These are phyloP conservation scores for Euphorbia pulcherrima DNA, from an alignment of 345 rosid genomes.

Conservation along the genomic window DNA sequence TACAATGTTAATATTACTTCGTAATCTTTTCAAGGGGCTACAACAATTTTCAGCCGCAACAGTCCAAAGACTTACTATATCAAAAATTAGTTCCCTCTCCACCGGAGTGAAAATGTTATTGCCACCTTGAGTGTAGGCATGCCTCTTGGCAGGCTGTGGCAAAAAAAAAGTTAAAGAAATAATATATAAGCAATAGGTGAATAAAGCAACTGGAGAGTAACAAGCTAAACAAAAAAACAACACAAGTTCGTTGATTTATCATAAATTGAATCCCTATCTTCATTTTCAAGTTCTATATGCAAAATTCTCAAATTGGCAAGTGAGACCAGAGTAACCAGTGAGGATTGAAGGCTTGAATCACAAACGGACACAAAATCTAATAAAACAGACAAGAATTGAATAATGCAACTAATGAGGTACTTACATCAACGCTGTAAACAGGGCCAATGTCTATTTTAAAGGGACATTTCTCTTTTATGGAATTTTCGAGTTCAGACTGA, in stretches of 20 bases:
- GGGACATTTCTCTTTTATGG: constrained; percentile 63
- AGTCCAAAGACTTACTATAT: constrained; percentile 54
- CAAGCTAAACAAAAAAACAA: neutral
- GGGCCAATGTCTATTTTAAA: constrained; percentile 89
- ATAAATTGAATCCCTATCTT: neutral
- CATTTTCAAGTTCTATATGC: neutral
- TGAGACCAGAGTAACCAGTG: neutral
- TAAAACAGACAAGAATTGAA: neutral
- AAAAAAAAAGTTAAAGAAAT: neutral
- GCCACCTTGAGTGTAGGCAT: constrained; percentile 68
- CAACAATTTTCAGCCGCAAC: neutral
- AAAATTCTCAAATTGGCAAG: neutral
- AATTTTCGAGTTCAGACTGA: constrained; percentile 50
- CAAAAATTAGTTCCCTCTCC: constrained; percentile 87
- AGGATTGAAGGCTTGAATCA: neutral
- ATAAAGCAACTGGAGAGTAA: neutral
- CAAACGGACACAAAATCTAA: neutral
- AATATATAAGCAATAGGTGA: neutral
- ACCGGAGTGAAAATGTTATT: constrained; percentile 75
- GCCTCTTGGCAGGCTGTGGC: constrained; percentile 73
- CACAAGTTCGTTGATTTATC: neutral
- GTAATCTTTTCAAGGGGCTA: neutral
- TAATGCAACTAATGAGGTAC: neutral
- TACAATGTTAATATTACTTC: constrained; percentile 18
- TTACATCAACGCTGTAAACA: constrained; percentile 77